phyloP scores from a whole-genome alignment of 2,329 filamentous ascomycete genomes.

The Fusarium scirpi region DNA sequence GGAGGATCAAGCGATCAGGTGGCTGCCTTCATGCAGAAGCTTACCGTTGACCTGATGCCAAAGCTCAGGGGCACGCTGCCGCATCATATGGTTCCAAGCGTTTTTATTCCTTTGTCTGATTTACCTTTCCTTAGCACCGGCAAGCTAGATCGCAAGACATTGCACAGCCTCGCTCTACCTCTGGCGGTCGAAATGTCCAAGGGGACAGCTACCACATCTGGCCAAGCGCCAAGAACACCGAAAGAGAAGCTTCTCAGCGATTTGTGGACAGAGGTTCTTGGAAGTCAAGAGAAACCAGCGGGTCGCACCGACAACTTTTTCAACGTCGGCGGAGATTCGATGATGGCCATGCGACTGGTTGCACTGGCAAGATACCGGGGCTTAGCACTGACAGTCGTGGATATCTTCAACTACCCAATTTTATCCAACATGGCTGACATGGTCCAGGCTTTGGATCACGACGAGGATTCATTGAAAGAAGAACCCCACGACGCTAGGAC shows the following conservation, averaged over 20 bases:
- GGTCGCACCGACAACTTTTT: background rate
- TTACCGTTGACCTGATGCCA: background rate
- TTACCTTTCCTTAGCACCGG: background rate
- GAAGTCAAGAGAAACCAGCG: background rate
- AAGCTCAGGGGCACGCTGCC: background rate
- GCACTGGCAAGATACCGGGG: background rate
- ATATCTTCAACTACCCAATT: background rate
- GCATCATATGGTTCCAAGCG: background rate
- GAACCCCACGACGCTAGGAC: background rate
- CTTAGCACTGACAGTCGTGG: background rate
- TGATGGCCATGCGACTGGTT: background rate
- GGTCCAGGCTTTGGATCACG: background rate
- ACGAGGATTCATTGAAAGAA: background rate
- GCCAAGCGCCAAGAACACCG: background rate
- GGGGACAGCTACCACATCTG: background rate
- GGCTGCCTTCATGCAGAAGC: background rate
- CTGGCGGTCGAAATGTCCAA: background rate
- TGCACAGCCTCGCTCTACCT: background rate
- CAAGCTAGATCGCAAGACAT: background rate
- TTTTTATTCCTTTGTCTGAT: background rate
- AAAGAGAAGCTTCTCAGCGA: background rate
- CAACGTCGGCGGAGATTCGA: background rate
- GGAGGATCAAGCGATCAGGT: background rate
- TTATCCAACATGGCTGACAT: background rate
- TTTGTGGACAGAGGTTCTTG: background rate